A percentile compares a stretch with the other conserved stretches of the same genome.
These are phyloP conservation scores for Phylloporus rhodoxanthus DNA, from an alignment of 768 basidiomycete genomes.

Conservation along the genomic window DNA sequence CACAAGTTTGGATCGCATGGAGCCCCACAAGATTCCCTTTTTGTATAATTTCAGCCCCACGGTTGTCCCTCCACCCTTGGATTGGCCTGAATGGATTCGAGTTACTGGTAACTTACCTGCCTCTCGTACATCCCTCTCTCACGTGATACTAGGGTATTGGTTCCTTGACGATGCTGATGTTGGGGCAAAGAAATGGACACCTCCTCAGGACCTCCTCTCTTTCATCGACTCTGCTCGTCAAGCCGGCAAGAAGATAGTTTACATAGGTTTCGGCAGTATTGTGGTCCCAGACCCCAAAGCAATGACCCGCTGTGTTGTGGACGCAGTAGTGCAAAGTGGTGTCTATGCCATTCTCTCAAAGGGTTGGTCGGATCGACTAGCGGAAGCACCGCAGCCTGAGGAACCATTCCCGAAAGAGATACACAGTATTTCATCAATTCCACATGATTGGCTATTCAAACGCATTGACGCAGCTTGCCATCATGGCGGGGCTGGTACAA, in stretches of 20 bases:
- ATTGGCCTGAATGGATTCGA: conserved; percentile 99
- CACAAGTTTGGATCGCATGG: conserved; percentile 91
- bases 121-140: conserved; percentile 2
- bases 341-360: conserved; percentile 93
- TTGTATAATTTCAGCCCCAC: conserved; percentile 94
- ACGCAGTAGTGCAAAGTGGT: conserved; percentile 80
- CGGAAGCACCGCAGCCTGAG: conserved; percentile 55
- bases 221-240: conserved; percentile 80
- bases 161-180: conserved; percentile 92
- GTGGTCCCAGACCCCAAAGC: conserved; percentile 91
- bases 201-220: conserved; percentile 69
- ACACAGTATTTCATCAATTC: conserved; percentile 78
- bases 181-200: conserved; percentile 81
- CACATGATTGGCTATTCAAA: conserved; percentile 94
- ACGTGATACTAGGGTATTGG: conserved; percentile 73
- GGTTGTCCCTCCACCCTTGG: conserved; percentile 86
- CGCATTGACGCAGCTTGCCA: conserved; percentile 96
- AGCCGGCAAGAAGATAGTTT: conserved; percentile 83
- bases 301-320: conserved; percentile 88
- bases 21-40: conserved; percentile 96
- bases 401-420: conserved; percentile 74
- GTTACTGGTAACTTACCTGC: conserved; percentile 58
- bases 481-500: conserved; percentile 96
- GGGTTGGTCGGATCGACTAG: conserved; percentile 92
- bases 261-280: conserved; percentile 96